phyloP scores from a whole-genome alignment of 2,329 filamentous ascomycete species.

The Ceratocystis cubensis region DNA sequence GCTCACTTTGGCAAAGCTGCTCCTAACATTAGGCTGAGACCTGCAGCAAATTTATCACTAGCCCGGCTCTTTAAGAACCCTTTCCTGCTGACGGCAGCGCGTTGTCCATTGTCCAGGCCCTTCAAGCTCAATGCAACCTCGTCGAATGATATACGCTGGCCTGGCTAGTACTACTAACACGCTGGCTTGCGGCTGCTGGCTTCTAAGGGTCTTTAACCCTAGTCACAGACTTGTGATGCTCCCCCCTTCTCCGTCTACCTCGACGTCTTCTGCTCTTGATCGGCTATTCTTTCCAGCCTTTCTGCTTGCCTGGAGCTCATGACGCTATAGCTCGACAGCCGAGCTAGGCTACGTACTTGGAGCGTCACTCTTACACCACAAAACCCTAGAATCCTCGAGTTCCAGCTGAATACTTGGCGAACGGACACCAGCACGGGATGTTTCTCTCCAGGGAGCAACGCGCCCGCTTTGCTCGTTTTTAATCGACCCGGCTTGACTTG shows the following conservation, averaged over 20 bases:
- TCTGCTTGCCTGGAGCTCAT: neutral
- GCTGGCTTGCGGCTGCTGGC: too few species aligned
- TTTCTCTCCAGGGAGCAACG: neutral
- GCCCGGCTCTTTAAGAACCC: too few species aligned
- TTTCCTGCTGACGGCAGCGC: too few species aligned
- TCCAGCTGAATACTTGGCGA: neutral
- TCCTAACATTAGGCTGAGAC: too few species aligned
- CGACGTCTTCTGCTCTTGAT: neutral
- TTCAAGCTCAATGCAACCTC: too few species aligned
- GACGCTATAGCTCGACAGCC: neutral
- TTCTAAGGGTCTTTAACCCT: neutral
- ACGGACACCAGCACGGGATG: neutral
- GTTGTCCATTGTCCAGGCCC: too few species aligned
- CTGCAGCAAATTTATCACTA: too few species aligned
- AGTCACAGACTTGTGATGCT: neutral
- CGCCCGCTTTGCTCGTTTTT: neutral
- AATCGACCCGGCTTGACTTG: neutral
- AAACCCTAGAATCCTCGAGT: neutral
- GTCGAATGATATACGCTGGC: too few species aligned
- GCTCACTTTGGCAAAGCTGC: too few species aligned
- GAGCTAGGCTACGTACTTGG: neutral
- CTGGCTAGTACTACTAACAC: too few species aligned
- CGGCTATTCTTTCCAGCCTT: constrained; percentile 2
- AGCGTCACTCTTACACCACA: neutral
- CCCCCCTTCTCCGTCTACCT: neutral